Conservation (phyloP, 108 stramenopile species). For the Schizochytrium sp. region DNA sequence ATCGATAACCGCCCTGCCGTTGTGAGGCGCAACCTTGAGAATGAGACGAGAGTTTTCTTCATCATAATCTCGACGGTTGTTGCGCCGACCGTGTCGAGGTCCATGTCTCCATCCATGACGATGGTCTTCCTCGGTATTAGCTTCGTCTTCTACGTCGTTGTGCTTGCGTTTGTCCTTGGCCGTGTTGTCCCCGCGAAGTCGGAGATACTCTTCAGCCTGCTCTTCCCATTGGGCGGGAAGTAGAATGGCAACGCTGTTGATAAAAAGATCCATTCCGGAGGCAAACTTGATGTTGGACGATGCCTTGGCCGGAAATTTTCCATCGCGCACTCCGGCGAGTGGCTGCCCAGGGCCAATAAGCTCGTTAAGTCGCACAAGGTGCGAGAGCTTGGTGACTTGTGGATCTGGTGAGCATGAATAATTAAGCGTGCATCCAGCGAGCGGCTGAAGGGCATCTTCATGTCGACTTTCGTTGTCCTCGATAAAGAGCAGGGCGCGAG, state of each 20-base stretch:
- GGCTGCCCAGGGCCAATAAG: not conserved
- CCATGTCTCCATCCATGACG: too few relatives aligned
- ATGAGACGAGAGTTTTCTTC: too few relatives aligned
- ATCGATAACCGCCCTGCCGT: not conserved
- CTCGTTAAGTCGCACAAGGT: not conserved
- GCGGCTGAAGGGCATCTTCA: not conserved
- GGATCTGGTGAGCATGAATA: not conserved
- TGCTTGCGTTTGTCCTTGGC: not conserved
- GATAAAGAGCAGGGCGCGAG: not conserved
- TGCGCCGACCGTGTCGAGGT: too few relatives aligned
- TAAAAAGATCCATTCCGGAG: not conserved
- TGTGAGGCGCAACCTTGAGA: constrained; percentile 8
- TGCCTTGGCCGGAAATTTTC: not conserved
- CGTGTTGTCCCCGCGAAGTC: too few relatives aligned
- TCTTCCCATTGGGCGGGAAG: not conserved
- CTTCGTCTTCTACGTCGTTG: not conserved
- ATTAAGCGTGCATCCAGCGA: not conserved
- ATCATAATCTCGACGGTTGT: too few relatives aligned
- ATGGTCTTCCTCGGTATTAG: not conserved
- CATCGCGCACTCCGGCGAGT: not conserved
- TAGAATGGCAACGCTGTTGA: not conserved
- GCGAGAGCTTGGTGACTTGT: not conserved
- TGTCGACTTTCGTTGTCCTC: not conserved
- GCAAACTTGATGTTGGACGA: not conserved
- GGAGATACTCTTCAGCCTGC: not conserved